Evolutionary conservation across 352 stramenopile genomes (phyloP), one percentile per base, ranked within the genome.

Genomic region (Thalassiosira mediterranea): DNA sequence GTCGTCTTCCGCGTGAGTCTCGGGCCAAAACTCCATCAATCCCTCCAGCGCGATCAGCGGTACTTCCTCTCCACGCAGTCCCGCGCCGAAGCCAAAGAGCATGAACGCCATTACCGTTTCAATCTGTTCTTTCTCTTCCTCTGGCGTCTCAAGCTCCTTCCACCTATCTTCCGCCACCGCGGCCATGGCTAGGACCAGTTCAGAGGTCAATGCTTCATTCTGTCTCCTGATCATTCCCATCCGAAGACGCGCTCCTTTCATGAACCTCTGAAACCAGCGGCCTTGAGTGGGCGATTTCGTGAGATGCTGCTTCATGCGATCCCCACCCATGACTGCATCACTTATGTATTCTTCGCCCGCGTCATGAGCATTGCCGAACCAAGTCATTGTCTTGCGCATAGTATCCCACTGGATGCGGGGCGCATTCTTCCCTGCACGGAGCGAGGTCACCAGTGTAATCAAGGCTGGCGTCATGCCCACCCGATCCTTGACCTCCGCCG

Each of bases 321-420:
- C 37, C 3, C 15, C n/a, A 28, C 3, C 13, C 7, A 31, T 48
- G 3, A 31, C 5, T 8, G 4, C 19, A 31, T 25, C 23, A 34
- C 46, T 13, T 11, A 31, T 8, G 1, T 5, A 4, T 26, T n/a
- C 15, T 37, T 19, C n/a, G 31, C 42, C 59, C 7, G 59, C 40
- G 3, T 28, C 10, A 15, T 46, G 17, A 25, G 28, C 59, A 21
- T 68, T 40, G 17, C 2, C 31, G 28, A 17, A 68, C 40, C 59
- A 68, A 48, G 59, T 68, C 10, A 7, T 48, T 4, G 46, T 76
- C 23, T 69, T 67, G 29, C 52, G 26, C 38, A 49, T 66, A 19
- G 64, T 63, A 17, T 74, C 64, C 21, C 26, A 74, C 23, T 61
- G 40, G 2, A 69, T 13, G 15, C 62, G 21, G n/a, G 48, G 26